Base-by-base conservation (phyloP, 805 yeast genomes). In the Metschnikowia hibisci region DNA sequence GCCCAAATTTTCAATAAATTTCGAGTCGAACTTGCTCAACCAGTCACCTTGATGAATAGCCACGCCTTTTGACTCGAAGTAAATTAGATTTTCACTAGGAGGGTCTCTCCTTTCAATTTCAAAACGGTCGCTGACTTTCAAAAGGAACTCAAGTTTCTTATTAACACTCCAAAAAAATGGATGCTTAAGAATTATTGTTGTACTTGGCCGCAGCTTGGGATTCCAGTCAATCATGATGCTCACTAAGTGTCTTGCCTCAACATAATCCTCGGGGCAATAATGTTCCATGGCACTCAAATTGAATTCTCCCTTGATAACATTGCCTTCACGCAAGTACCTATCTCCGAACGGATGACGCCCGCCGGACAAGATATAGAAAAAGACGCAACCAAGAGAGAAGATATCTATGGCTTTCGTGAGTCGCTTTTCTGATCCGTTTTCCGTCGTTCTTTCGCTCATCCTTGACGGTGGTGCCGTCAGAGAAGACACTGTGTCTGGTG, bases 271-370 rank as follows among this genome's bases (percentile, higher is more conserved):
- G 1, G 68, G 67, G 44, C 66, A 69, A 53, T 43, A 71, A 20
- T 44, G 57, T 9, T 72, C 68, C 20, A 87, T 61, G n/a, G 67
- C 61, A 4, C 71, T 66, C 34, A 83, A 62, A 46, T 73, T 69
- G 59, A 69, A 82, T 13, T 75, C 73, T 13, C 84, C 85, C 52
- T 78, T 81, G 46, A 88, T 78, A 13, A 93, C 89, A 56, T 93
- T 90, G 10, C 86, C 93, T 56, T 93, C 98, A 42, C 99, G 74
- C 54, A 83, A 61, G 55, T 87, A 88, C 36, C 87, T 71, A 55
- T 86, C 93, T n/a, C 99, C 99, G 68, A 87, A 93, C 4, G 99
- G 99, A 69, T 93, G 99, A 7, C 63, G 59, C 0, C 99, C 98
- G 12, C 78, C 78, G 0, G 96, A 76, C 29, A 93, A 64, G 31